These are phyloP conservation scores for Daldinia sp. DNA, from an alignment of 2,329 filamentous ascomycete genomes.

Conservation along the genomic window DNA sequence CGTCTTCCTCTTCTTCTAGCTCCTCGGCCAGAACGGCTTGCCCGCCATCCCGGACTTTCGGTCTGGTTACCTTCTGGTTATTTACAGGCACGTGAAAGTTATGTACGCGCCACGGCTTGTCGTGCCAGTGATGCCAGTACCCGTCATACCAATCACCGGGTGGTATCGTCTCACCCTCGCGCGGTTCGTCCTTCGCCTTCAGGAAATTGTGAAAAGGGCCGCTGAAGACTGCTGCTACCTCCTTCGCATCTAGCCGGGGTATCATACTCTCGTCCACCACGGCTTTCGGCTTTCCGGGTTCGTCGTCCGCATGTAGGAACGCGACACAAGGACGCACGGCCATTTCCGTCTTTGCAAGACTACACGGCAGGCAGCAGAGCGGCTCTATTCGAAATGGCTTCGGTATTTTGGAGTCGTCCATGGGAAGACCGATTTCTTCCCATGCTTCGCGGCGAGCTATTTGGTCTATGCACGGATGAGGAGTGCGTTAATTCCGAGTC, in stretches of 20 bases:
- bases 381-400: slow-evolving; percentile 86
- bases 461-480: slow-evolving; percentile 64
- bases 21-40: slow-evolving; percentile 46
- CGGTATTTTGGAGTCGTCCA: slow-evolving; percentile 75
- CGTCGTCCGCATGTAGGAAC: slow-evolving; percentile 75
- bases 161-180: slow-evolving; percentile 55
- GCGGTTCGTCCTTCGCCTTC: slow-evolving; percentile 66
- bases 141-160: slow-evolving; percentile 85
- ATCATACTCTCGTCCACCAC: slow-evolving; percentile 78
- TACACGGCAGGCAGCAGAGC: slow-evolving; percentile 84
- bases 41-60: slow-evolving; percentile 52
- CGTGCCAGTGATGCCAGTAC: slow-evolving; percentile 83
- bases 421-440: slow-evolving; percentile 92
- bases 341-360: slow-evolving; percentile 78
- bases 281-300: slow-evolving; percentile 49
- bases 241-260: slow-evolving; percentile 85
- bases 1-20: slow-evolving; percentile 56
- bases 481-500: slow-evolving; percentile 14
- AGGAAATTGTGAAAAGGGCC: slow-evolving; percentile 90
- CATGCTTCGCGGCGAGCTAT: slow-evolving; percentile 90
- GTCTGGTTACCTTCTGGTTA: slow-evolving; percentile 75
- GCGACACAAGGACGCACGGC: slow-evolving; percentile 82
- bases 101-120: slow-evolving; percentile 84
- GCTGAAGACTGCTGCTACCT: slow-evolving; percentile 94
- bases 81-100: slow-evolving; percentile 90